A percentile compares a stretch with the other conserved stretches of the same genome.
Evolutionary conservation across 2,329 filamentous ascomycete genomes (phyloP).

Genomic region (Colletotrichum chrysophilum): DNA sequence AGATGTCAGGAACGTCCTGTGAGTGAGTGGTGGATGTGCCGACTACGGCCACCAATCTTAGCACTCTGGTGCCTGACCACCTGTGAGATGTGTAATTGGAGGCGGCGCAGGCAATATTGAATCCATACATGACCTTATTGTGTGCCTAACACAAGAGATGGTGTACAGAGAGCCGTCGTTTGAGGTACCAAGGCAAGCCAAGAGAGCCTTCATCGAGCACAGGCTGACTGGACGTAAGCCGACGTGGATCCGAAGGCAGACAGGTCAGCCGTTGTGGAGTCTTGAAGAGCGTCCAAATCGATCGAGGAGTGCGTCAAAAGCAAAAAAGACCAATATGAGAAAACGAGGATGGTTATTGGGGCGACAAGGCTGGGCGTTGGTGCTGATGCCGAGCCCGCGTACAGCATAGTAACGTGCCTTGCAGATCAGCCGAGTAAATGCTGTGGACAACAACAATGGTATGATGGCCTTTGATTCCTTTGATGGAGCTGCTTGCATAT

Average conservation of each 20-base stretch:
- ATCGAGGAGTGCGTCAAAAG: background rate
- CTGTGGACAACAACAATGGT: background rate
- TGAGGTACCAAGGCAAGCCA: background rate
- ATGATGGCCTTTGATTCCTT: background rate
- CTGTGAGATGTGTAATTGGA: background rate
- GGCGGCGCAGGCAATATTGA: constrained; percentile 4
- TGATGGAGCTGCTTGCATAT: background rate
- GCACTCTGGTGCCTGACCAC: background rate
- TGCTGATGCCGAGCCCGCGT: background rate
- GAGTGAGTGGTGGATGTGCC: background rate
- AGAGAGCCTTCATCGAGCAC: background rate
- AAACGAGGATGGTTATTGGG: background rate
- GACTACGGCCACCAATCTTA: background rate
- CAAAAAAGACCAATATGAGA: constrained; percentile 2
- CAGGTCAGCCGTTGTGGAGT: background rate
- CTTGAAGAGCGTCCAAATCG: background rate
- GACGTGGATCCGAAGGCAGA: background rate
- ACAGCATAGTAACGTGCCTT: background rate
- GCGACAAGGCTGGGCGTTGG: background rate
- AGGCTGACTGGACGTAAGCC: background rate
- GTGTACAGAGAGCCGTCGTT: background rate
- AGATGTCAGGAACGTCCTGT: background rate
- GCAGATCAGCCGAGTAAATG: constrained; percentile 3
- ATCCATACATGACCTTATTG: background rate
- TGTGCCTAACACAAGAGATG: background rate